Evolutionary conservation across 805 yeast species (phyloP).

Genomic region (Metschnikowia borealis): DNA sequence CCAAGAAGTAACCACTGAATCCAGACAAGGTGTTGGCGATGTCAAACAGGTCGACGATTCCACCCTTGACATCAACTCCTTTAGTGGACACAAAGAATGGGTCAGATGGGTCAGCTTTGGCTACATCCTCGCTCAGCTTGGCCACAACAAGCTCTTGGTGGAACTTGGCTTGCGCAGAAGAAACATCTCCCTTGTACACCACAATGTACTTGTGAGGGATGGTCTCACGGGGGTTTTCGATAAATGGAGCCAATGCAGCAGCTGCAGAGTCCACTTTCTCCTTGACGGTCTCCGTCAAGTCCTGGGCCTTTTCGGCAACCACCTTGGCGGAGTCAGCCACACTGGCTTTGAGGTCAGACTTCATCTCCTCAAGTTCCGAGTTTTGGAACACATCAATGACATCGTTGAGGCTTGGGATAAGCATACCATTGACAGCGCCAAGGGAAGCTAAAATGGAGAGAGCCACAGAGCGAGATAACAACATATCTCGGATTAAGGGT

Average conservation of each 20-base stretch:
- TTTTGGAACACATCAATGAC: conserved; percentile 34
- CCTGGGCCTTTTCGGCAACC: conserved; percentile 10
- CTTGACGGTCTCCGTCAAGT: conserved; percentile 4
- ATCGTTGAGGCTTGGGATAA: conserved; percentile 54
- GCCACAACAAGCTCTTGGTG: conserved; percentile 61
- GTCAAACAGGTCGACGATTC: conserved; percentile 44
- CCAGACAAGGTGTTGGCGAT: conserved; percentile 59
- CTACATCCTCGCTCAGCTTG: conserved; percentile 44
- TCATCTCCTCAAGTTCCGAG: conserved; percentile 15
- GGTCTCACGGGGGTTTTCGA: conserved; percentile 24
- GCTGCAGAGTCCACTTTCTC: conserved; percentile 11
- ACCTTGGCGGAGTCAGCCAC: conserved; percentile 10
- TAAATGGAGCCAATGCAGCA: conserved; percentile 14
- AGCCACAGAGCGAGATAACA: conserved; percentile 40
- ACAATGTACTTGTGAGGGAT: conserved; percentile 80
- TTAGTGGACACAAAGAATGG: conserved; percentile 12
- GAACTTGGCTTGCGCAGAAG: conserved; percentile 50
- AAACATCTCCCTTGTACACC: conserved; percentile 67
- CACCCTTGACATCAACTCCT: conserved; percentile 11
- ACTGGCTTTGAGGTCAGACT: conserved; percentile 9
- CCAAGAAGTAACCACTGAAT: conserved; percentile 81
- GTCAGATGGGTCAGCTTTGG: conserved; percentile 24
- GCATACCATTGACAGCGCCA: conserved; percentile 43
- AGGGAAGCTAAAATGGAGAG: conserved; percentile 39
- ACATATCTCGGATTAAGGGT: conserved; percentile 21